These are phyloP conservation scores for Hygrocybe coccinea DNA, from an alignment of 768 basidiomycete species.

Conservation along the genomic window DNA sequence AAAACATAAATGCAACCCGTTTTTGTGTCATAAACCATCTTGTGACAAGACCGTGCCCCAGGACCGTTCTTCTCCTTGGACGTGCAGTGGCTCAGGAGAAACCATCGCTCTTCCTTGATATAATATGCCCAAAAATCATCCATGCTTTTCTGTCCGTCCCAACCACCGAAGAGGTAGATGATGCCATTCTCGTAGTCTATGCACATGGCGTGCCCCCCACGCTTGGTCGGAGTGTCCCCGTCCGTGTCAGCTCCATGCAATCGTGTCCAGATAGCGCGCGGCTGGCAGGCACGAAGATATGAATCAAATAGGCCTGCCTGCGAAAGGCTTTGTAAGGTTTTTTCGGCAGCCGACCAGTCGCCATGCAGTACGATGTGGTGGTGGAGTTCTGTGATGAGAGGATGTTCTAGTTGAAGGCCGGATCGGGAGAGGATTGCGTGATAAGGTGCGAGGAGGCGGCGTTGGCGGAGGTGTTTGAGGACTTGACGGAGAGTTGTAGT, in stretches of 20 bases:
- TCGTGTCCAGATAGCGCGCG: constrained; percentile 57
- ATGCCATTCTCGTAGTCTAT: constrained; percentile 57
- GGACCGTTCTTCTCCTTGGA: constrained; percentile 60
- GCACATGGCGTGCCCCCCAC: constrained; percentile 82
- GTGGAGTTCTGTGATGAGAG: constrained; percentile 62
- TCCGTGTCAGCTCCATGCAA: constrained; percentile 57
- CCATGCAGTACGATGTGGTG: constrained; percentile 61
- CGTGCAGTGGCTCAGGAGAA: constrained; percentile 51
- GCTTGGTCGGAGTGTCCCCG: constrained; percentile 58
- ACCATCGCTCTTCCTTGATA: constrained; percentile 58
- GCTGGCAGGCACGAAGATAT: constrained; percentile 53
- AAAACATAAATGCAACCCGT: constrained; percentile 68
- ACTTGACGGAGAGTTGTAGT: constrained; percentile 59
- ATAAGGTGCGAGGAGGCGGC: constrained; percentile 64
- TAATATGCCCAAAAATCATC: constrained; percentile 79
- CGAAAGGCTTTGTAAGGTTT: constrained; percentile 46
- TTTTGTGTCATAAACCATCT: constrained; percentile 74
- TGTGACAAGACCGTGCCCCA: constrained; percentile 69
- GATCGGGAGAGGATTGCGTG: constrained; percentile 52
- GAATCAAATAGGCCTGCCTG: constrained; percentile 56
- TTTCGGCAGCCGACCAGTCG: constrained; percentile 55
- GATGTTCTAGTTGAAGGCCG: constrained; percentile 60
- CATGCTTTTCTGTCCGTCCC: constrained; percentile 65
- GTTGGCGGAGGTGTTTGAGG: constrained; percentile 72
- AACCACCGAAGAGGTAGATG: constrained; percentile 77